These are phyloP conservation scores for Lactarius psammicola DNA, from an alignment of 768 basidiomycete species.

Conservation along the genomic window DNA sequence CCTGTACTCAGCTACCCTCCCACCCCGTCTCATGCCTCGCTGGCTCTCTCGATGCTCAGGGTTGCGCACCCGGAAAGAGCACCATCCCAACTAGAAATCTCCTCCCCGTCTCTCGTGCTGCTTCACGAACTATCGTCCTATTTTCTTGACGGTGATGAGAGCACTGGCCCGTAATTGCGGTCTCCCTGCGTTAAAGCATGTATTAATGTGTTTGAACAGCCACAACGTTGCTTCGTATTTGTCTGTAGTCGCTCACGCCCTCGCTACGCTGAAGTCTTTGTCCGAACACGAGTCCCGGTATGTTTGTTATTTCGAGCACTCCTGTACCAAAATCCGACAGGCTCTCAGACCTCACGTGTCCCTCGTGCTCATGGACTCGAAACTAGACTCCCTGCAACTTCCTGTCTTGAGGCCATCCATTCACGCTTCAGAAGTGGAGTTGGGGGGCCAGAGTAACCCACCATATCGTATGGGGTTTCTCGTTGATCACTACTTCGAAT, in stretches of 20 bases:
- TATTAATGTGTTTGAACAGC: conserved; percentile 11
- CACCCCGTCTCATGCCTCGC: conserved; percentile 18
- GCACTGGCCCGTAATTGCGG: conserved; percentile 8
- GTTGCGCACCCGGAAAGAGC: conserved; percentile 2
- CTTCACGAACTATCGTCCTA: conserved; percentile 29
- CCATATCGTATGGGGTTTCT: conserved; percentile 19
- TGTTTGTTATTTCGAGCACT: not conserved
- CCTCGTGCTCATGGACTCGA: conserved; percentile 28
- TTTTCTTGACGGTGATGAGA: conserved; percentile 20
- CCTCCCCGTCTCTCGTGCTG: conserved; percentile 22
- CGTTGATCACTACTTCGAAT: conserved; percentile 26
- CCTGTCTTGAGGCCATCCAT: conserved; percentile 16
- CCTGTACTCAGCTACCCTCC: conserved; percentile 21
- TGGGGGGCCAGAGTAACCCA: conserved; percentile 5
- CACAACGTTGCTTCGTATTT: conserved; percentile 23
- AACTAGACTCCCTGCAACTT: conserved; percentile 19
- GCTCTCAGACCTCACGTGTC: conserved; percentile 3
- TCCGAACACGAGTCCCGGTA: conserved; percentile 24
- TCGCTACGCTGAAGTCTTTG: conserved; percentile 1
- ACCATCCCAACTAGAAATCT: conserved; percentile 5
- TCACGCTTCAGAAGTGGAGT: not conserved
- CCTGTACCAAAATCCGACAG: not conserved
- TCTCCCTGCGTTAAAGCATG: not conserved
- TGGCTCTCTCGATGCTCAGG: conserved; percentile 27
- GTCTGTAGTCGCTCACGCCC: conserved; percentile 24